phyloP scores from a whole-genome alignment of 2,329 filamentous ascomycete species.

The Fusarium dlaminii region DNA sequence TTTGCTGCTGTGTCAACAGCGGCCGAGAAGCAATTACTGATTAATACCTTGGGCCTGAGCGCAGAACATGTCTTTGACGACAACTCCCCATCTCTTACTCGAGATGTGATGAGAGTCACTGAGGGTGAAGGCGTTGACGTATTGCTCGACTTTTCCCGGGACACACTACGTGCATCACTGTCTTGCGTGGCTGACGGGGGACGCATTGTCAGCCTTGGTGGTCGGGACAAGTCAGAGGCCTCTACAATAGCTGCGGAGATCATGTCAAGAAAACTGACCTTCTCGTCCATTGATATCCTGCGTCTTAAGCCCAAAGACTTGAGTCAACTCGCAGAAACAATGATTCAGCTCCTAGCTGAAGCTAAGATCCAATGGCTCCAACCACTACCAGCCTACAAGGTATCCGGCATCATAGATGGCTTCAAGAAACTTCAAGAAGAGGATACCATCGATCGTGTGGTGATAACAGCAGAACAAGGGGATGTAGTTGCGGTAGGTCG shows the following conservation, averaged over 20 bases:
- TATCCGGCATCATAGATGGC: background rate
- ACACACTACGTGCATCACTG: accelerated
- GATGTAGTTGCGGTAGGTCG: background rate
- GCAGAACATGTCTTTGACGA: background rate
- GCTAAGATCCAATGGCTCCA: accelerated
- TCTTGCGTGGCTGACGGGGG: background rate
- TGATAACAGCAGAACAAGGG: accelerated
- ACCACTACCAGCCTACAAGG: accelerated
- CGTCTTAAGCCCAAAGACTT: background rate
- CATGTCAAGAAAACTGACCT: background rate
- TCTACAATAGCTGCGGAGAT: accelerated
- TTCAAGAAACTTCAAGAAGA: background rate
- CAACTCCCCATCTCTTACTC: accelerated
- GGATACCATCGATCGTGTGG: too few relatives aligned
- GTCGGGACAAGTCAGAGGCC: accelerated
- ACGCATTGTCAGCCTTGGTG: background rate
- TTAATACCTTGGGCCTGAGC: accelerated
- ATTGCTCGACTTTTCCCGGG: accelerated
- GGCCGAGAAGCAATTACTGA: background rate
- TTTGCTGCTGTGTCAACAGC: background rate
- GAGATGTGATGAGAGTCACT: background rate
- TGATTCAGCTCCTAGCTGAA: background rate
- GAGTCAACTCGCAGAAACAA: accelerated
- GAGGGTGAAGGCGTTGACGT: background rate
- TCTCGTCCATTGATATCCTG: background rate